Conservation (phyloP, 495 filamentous ascomycete genomes). For the Staphylotrichum tortipilum region DNA sequence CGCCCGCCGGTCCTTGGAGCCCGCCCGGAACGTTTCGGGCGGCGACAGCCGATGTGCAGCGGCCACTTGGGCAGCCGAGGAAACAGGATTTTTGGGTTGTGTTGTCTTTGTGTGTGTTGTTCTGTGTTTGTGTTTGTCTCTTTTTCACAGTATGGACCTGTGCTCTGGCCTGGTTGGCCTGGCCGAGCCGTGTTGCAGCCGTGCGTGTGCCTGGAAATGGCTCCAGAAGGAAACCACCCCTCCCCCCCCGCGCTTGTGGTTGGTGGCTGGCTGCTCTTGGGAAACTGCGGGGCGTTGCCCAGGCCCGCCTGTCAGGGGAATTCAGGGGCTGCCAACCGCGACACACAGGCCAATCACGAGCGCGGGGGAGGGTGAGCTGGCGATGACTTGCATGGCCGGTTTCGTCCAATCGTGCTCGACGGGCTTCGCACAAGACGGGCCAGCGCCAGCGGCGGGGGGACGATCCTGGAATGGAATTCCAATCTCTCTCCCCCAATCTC, state of each 20-base stretch:
- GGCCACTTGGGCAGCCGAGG: neutral
- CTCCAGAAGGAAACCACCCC: no score
- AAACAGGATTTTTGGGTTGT: neutral
- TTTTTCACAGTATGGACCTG: no score
- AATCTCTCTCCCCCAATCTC: no score
- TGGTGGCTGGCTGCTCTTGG: neutral
- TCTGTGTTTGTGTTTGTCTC: no score
- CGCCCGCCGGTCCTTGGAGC: no score
- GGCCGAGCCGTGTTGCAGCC: no score
- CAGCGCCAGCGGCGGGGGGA: neutral
- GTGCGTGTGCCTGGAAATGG: neutral
- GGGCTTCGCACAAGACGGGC: no score
- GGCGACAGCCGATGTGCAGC: neutral
- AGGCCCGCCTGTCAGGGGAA: neutral
- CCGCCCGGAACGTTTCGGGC: neutral
- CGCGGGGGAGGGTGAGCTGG: no score
- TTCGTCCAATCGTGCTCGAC: conserved; percentile 1
- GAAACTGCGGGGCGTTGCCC: neutral
- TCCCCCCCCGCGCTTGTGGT: no score
- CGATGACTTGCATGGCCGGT: conserved; percentile 11
- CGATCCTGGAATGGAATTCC: neutral
- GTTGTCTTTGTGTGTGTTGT: neutral
- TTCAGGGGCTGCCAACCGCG: conserved; percentile 10
- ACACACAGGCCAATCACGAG: conserved; percentile 9
- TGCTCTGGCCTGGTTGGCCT: no score